Evolutionary conservation across 2,329 filamentous ascomycete genomes (phyloP), one percentile per base, ranked within the genome.

Genomic region (Fusarium mangiferae): DNA sequence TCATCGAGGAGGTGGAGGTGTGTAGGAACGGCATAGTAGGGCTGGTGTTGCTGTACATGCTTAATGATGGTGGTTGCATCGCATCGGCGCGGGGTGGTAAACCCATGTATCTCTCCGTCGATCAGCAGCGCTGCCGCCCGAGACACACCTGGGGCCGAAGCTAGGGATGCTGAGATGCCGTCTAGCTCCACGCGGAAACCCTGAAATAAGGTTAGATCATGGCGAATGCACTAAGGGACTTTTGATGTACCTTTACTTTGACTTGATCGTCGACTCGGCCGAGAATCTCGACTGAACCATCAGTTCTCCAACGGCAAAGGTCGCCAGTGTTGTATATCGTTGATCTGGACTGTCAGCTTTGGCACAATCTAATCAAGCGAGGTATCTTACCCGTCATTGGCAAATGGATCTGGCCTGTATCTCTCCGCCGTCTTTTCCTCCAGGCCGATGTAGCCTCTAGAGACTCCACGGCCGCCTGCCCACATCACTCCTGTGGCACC

Each of bases 141-240:
- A 59, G 79, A 83, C 36, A 90, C 84, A 5, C 82, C 83, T 1
- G 85, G 81, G 28, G 83, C 84, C 46, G 83, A 81, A 71, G 84
- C 85, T 63, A 88, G 82, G 18, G 85, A 85, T n/a, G 84, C 80
- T 4, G 88, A 84, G 35, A 91, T 85, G 41, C 89, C 87, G 62
- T 90, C 89, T 15, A 91, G 85, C 78, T 91, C 89, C 51, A 91
- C 87, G 30, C 89, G 87, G 77, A 90, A 90, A 13, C 89, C 89
- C 84, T 83, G 59, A 22, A 64, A 18, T n/a, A 8, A 57, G n/a
- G 39, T 75, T 51, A 63, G 65, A 36, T 41, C 26, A 24, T 46
- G 54, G 26, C 7, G 14, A 51, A 42, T 28, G 49, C n/a, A 45
- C 30, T 28, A 36, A n/a, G 20, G 42, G 35, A 56, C 38, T 11